phyloP scores from a whole-genome alignment of 305 asterid species.

The Fraxinus latifolia region DNA sequence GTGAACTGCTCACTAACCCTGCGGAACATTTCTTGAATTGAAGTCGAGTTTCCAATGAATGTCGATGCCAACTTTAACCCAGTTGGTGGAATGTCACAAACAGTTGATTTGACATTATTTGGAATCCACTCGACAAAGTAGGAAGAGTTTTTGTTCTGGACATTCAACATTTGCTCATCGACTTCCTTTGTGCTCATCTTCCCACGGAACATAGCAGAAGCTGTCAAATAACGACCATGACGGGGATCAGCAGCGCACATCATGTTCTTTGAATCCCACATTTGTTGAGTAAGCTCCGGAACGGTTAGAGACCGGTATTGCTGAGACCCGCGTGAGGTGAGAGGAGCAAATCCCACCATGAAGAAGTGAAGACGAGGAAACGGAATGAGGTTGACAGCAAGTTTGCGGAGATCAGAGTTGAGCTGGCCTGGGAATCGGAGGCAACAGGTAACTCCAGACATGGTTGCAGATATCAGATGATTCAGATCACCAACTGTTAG shows the following conservation, averaged over 20 bases:
- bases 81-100: background rate
- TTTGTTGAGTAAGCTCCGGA: background rate
- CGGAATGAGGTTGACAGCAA: background rate
- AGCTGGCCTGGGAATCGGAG: background rate
- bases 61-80: background rate
- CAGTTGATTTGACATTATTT: background rate
- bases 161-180: background rate
- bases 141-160: background rate
- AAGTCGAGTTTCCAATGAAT: background rate
- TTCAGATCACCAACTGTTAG: background rate
- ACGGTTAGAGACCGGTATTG: background rate
- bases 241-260: background rate
- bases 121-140: background rate
- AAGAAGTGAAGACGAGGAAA: background rate
- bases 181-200: background rate
- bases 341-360: slow-evolving; percentile 1
- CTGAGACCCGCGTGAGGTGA: background rate
- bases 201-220: background rate
- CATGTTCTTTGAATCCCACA: background rate
- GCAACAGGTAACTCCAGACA: background rate
- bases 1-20: background rate
- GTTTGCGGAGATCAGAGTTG: background rate
- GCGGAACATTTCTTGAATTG: background rate
- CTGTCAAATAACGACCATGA: background rate
- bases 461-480: background rate